phyloP scores from a whole-genome alignment of 1,284 basidiomycete genomes.

The Marasmius oreades region DNA sequence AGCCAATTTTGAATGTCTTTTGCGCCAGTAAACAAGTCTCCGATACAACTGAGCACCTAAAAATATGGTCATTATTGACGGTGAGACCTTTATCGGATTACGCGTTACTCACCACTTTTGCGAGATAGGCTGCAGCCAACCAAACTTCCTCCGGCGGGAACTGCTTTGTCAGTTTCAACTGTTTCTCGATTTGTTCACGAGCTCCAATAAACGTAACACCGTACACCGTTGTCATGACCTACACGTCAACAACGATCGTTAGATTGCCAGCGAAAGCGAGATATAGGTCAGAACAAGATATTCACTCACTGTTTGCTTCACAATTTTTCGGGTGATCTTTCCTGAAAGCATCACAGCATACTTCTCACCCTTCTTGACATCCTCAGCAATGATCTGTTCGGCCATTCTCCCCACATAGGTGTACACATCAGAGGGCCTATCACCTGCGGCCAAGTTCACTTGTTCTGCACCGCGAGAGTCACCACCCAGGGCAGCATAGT shows the following conservation, averaged over 20 bases:
- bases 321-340: conserved; percentile 90
- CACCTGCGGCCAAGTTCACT: conserved; percentile 87
- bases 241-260: background rate
- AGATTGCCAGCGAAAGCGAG: background rate
- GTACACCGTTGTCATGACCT: conserved; percentile 99
- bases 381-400: conserved; percentile 44
- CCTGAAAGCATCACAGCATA: conserved; percentile 69
- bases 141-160: conserved; percentile 75
- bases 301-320: conserved; percentile 87
- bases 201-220: conserved; percentile 97
- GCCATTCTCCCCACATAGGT: conserved; percentile 89
- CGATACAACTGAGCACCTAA: conserved; percentile 80
- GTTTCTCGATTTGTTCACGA: conserved; percentile 91
- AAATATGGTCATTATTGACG: background rate
- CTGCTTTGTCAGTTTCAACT: conserved; percentile 78
- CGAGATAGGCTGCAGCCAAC: conserved; percentile 79
- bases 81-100: background rate
- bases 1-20: conserved; percentile 93
- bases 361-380: conserved; percentile 45
- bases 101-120: conserved; percentile 54
- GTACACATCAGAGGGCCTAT: conserved; percentile 94
- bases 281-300: background rate
- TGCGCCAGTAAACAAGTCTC: conserved; percentile 90
- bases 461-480: conserved; percentile 88
- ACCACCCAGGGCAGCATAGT: conserved; percentile 97